A percentile compares a stretch with the other conserved stretches of the same genome.
These are phyloP conservation scores for Fusarium illudens DNA, from an alignment of 2,329 filamentous ascomycete species.

Conservation along the genomic window DNA sequence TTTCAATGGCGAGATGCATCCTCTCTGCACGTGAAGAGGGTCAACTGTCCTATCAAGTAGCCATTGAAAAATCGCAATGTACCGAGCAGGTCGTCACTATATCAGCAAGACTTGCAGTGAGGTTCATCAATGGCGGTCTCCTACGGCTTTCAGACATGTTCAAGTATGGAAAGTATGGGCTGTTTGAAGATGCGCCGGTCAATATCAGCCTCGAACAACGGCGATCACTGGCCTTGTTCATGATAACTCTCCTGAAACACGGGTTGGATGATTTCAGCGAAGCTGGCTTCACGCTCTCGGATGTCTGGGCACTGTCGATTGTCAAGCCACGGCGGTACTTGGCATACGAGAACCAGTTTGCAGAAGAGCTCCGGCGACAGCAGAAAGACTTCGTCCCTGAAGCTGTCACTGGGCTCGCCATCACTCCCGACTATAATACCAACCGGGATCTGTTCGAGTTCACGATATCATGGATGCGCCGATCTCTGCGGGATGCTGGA, in stretches of 20 bases:
- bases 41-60: slow-evolving; percentile 20
- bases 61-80: slow-evolving; percentile 45
- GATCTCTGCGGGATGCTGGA: slow-evolving; percentile 52
- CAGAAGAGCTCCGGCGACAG: slow-evolving; percentile 54
- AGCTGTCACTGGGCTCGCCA: slow-evolving; percentile 48
- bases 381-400: slow-evolving; percentile 55
- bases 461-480: slow-evolving; percentile 60
- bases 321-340: slow-evolving; percentile 58
- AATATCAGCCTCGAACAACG: slow-evolving; percentile 53
- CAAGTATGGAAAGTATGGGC: slow-evolving; percentile 55
- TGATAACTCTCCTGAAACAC: slow-evolving; percentile 58
- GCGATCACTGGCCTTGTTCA: slow-evolving; percentile 60
- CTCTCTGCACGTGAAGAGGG: slow-evolving; percentile 38
- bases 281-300: slow-evolving; percentile 54
- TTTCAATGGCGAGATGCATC: slow-evolving; percentile 56
- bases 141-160: slow-evolving; percentile 57
- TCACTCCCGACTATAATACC: slow-evolving; percentile 56
- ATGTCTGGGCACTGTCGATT: slow-evolving; percentile 63
- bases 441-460: slow-evolving; percentile 61
- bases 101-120: slow-evolving; percentile 56
- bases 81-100: slow-evolving; percentile 56
- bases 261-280: slow-evolving; percentile 58
- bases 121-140: slow-evolving; percentile 56
- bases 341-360: slow-evolving; percentile 60
- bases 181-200: slow-evolving; percentile 57